Evolutionary conservation across 768 basidiomycete species (phyloP).

Genomic region (Royoungia palumana): DNA sequence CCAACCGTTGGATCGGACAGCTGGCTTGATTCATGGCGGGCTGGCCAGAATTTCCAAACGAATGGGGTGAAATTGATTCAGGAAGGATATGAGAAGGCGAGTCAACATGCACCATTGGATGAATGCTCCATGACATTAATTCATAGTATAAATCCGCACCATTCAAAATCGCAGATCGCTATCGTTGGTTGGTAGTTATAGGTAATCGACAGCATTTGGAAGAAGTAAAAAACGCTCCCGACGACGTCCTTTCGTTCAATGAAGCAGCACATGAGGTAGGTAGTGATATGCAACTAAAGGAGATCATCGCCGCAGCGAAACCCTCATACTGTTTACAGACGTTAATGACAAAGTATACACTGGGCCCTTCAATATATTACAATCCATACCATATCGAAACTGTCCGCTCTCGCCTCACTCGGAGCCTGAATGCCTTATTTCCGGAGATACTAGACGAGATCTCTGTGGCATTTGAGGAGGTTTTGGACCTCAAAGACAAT

Average conservation of each 20-base stretch:
- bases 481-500: slow-evolving; percentile 22
- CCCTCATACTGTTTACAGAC: slow-evolving; percentile 19
- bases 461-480: slow-evolving; percentile 35
- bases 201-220: slow-evolving; percentile 32
- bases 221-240: slow-evolving; percentile 39
- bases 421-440: slow-evolving; percentile 38
- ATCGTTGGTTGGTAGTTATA: slow-evolving; percentile 38
- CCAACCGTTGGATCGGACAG: too few relatives aligned
- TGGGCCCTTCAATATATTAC: slow-evolving; percentile 30
- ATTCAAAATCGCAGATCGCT: too few relatives aligned
- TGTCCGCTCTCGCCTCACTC: slow-evolving; percentile 30
- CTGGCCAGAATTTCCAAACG: background rate
- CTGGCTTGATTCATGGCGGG: too few relatives aligned
- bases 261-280: slow-evolving; percentile 35
- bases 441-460: slow-evolving; percentile 47
- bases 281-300: background rate
- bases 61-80: slow-evolving; percentile 20
- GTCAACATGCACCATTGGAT: background rate
- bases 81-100: slow-evolving; percentile 32
- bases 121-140: too few relatives aligned
- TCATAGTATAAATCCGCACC: too few relatives aligned
- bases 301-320: background rate
- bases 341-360: slow-evolving; percentile 31
- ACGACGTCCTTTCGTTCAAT: slow-evolving; percentile 34
- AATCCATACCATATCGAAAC: slow-evolving; percentile 29